Percentiles rank a stretch among this genome's conserved stretches.
Conservation (phyloP, 2,329 filamentous ascomycete genomes). For the Diaporthe caulivora region DNA sequence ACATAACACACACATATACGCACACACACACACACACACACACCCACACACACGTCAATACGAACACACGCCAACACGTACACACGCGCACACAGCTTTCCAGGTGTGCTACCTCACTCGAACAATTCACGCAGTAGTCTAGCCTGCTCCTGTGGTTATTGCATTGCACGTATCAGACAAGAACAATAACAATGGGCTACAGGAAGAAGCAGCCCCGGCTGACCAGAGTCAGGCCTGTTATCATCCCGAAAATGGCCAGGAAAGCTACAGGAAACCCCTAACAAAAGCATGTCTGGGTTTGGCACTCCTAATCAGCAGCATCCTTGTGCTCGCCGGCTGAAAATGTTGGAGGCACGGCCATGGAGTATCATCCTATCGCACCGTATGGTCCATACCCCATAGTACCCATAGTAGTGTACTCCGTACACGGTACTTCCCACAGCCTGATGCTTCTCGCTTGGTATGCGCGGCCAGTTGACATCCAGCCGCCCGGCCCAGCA, state of each 20-base stretch:
- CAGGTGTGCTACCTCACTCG: neutral
- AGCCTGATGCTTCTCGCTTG: constrained; percentile 33
- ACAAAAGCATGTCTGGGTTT: constrained; percentile 31
- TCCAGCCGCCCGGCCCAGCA: constrained; percentile 12
- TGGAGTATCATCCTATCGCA: constrained; percentile 7
- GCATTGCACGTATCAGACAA: neutral
- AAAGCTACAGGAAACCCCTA: constrained; percentile 20
- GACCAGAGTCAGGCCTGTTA: constrained; percentile 14
- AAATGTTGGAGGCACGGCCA: constrained; percentile 30
- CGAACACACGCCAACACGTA: neutral
- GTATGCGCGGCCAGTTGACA: constrained; percentile 25
- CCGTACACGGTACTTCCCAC: constrained; percentile 14
- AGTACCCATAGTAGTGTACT: neutral
- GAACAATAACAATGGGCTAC: neutral
- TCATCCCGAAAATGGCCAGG: neutral
- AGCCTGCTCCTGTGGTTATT: constrained; percentile 5
- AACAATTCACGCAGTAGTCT: neutral
- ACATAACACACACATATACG: neutral
- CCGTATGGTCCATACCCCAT: neutral
- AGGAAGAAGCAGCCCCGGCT: neutral
- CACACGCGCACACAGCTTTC: neutral
- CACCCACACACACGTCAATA: too few relatives aligned
- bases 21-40: neutral
- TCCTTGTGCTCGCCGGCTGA: constrained; percentile 32
- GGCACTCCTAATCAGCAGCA: constrained; percentile 21